A percentile compares a stretch with the other conserved stretches of the same genome.
These are phyloP conservation scores for Stemphylium lycopersici DNA, from an alignment of 2,329 filamentous ascomycete species.

Conservation along the genomic window DNA sequence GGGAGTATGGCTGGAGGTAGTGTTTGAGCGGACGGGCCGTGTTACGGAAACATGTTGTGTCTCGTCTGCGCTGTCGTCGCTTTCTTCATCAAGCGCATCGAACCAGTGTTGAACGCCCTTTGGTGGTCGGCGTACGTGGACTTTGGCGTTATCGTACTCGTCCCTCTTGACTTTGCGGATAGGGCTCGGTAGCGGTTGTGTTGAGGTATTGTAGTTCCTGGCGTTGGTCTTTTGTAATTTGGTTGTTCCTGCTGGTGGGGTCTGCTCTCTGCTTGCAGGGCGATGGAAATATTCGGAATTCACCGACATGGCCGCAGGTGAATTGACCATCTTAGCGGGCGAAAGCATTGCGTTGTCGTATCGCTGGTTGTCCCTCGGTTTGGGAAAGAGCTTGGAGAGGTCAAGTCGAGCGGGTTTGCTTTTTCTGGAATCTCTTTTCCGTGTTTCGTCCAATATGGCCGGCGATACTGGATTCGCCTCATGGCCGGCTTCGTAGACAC, in stretches of 20 bases:
- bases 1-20: conserved; percentile 23
- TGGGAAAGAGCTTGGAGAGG: conserved; percentile 52
- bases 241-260: conserved; percentile 26
- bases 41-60: conserved; percentile 20
- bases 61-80: conserved; percentile 39
- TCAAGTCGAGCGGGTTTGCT: conserved; percentile 49
- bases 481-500: conserved; percentile 14
- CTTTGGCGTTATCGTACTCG: conserved; percentile 54
- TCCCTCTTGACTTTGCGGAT: conserved; percentile 43
- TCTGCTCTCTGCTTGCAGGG: conserved; percentile 41
- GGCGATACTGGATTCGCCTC: conserved; percentile 30
- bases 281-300: conserved; percentile 46
- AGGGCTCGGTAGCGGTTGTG: conserved; percentile 28
- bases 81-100: conserved; percentile 53
- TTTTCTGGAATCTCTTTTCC: conserved; percentile 34
- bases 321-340: conserved; percentile 49
- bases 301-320: conserved; percentile 49
- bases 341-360: conserved; percentile 40
- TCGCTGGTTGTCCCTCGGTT: conserved; percentile 34
- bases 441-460: conserved; percentile 23
- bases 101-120: conserved; percentile 60
- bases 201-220: conserved; percentile 22
- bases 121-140: conserved; percentile 55
- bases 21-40: conserved; percentile 14
- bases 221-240: conserved; percentile 32